Evolutionary conservation across 345 rosid genomes (phyloP), one percentile per base, ranked within the genome.

Genomic region (Corymbia maculata): DNA sequence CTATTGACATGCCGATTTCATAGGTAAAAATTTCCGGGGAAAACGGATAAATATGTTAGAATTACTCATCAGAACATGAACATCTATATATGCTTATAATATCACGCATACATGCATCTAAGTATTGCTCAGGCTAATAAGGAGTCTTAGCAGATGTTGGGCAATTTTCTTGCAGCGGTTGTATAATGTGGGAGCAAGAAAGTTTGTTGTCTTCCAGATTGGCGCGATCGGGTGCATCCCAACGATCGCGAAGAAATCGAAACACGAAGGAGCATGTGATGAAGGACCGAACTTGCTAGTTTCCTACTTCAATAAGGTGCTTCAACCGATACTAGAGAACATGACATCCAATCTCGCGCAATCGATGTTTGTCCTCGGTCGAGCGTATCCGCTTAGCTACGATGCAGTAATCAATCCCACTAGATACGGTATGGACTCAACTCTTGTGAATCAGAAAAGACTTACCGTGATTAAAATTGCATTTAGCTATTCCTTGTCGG

Each of bases 171-270:
- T 70, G 87, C 91, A 93, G 93, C 91, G 88, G 45, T 42, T 93
- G 28, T 90, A 91, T 51, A 82, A 57, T 19, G 4, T 91, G 82
- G 94, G 94, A 88, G 93, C 91, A 5, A 91, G 93, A 70, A 94
- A 90, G 89, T 84, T 93, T 12, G 88, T 93, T 26, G 86, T 92
- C 87, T 88, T 89, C 59, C 93, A 94, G 87, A 61, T 94, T 47
- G 94, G 94, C 3, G 94, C 94, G 4, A 89, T 94, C 1, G 94
- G 94, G 7, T 94, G 95, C 93, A 90, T 92, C 49, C 94, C 94
- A 6, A 85, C 87, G 1, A 79, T 93, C 4, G 70, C 92, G 10
- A 92, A 87, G 87, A 89, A 68, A 30, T 45, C 87, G 12, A 49
- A 85, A 28, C 89, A 88, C 86, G 70, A 30, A 1, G 93, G 94